Conservation (phyloP, 2,329 filamentous ascomycete species). For the Trichoderma brevicompactum region DNA sequence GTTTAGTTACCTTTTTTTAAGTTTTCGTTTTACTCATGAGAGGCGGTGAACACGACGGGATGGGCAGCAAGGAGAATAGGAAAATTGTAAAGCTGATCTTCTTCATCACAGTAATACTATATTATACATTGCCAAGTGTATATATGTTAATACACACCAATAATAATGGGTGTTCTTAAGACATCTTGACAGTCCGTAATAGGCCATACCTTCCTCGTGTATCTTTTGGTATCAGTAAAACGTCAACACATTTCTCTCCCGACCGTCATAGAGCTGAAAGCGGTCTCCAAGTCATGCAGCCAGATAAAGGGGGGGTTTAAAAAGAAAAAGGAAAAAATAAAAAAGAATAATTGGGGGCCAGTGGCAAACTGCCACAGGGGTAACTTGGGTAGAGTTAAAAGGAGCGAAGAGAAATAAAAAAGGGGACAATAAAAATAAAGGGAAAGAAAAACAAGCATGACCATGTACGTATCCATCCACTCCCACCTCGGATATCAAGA, state of each 20-base stretch:
- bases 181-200: conserved; percentile 6
- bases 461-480: conserved; percentile 25
- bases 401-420: neutral
- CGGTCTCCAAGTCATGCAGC: neutral
- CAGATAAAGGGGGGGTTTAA: neutral
- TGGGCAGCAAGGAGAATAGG: neutral
- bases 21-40: neutral
- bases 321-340: neutral
- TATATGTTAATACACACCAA: conserved; percentile 19
- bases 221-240: conserved; percentile 25
- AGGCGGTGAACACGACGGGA: conserved; percentile 11
- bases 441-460: conserved; percentile 21
- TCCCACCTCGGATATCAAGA: conserved; percentile 28
- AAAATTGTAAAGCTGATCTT: neutral
- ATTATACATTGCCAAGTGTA: conserved; percentile 26
- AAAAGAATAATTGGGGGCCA: conserved; percentile 4
- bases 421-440: conserved; percentile 16
- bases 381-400: neutral
- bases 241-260: conserved; percentile 11
- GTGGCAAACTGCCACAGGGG: conserved; percentile 10
- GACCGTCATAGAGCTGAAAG: neutral
- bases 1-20: neutral
- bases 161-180: neutral
- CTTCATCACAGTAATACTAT: conserved; percentile 17
- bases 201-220: conserved; percentile 18